Evolutionary conservation across 2,329 filamentous ascomycete species (phyloP), one percentile per base, ranked within the genome.

Genomic region (Dichotomopilus funicola): DNA sequence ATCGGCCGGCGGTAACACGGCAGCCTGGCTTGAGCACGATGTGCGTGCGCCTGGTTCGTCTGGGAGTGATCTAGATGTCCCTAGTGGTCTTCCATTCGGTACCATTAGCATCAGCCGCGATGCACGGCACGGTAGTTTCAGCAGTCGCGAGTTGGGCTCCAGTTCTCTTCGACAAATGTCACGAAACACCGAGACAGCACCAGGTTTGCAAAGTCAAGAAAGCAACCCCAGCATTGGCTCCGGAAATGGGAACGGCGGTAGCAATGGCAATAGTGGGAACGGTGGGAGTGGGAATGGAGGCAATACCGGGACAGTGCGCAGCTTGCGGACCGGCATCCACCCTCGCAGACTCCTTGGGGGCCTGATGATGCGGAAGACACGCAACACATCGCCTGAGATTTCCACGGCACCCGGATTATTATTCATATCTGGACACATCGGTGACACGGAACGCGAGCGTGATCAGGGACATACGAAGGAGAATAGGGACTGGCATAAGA

Each of bases 21-120:
- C 63, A 6, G 60, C 67, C 13, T 73, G 70, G 69, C 58, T 65
- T 33, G 71, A 74, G 13, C 64, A 66, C 46, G 68, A 72, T 50
- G 68, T 66, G 33, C 66, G 66, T 0, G 69, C 76, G 3, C 77
- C 78, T 0, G 76, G 77, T 1, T 80, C 77, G 11, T 78, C 79
- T 1, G 78, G 77, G 11, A 80, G 78, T 60, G 79, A 81, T 10
- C 56, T 66, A 40, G 73, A 75, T 8, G 62, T 59, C n/a, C 48
- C 55, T 6, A 53, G 53, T 53, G 61, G 10, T 63, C 65, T 7
- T 45, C 53, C 44, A 6, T 59, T 56, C 27, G 59, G 58, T 9
- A 51, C 53, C 1, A 55, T 56, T 41, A 56, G 54, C 51, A 50
- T 54, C 48, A 44, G 59, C 49, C 53, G 61, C 10, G 63, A 67